Conservation (phyloP, 1,284 basidiomycete species). For the Gomphus sp. region DNA sequence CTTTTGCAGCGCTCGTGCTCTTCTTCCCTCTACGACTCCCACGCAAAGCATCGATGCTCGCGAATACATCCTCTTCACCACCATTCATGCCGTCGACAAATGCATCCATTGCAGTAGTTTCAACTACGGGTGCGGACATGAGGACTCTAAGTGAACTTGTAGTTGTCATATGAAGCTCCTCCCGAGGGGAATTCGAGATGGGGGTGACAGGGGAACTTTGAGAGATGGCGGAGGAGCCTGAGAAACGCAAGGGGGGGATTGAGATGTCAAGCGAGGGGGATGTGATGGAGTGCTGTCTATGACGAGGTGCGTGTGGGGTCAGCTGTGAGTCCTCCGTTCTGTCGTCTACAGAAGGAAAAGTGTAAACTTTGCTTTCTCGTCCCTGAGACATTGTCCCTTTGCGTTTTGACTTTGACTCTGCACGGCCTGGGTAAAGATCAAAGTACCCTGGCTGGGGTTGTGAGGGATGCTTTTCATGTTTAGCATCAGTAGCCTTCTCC, state of each 20-base stretch:
- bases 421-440: slow-evolving; percentile 1
- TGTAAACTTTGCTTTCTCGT: background rate
- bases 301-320: background rate
- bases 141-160: slow-evolving; percentile 51
- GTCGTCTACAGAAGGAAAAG: background rate
- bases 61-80: slow-evolving; percentile 36
- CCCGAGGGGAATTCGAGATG: slow-evolving; percentile 35
- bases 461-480: background rate
- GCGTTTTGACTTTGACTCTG: background rate
- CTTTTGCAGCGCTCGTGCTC: slow-evolving; percentile 1
- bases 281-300: background rate
- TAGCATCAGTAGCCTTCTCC: background rate
- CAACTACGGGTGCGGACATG: slow-evolving; percentile 64
- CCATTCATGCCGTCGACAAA: slow-evolving; percentile 80
- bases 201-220: slow-evolving; percentile 55
- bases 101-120: slow-evolving; percentile 78
- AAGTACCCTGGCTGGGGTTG: slow-evolving; percentile 3
- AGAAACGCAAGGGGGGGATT: slow-evolving; percentile 40
- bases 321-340: background rate
- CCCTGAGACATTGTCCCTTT: background rate
- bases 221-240: slow-evolving; percentile 48
- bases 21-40: slow-evolving; percentile 24
- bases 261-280: background rate
- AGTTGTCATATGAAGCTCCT: slow-evolving; percentile 15
- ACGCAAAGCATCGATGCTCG: slow-evolving; percentile 23